Evolutionary conservation across 768 basidiomycete species (phyloP), one percentile per base, ranked within the genome.

Genomic region (Hypholoma sublateritium): DNA sequence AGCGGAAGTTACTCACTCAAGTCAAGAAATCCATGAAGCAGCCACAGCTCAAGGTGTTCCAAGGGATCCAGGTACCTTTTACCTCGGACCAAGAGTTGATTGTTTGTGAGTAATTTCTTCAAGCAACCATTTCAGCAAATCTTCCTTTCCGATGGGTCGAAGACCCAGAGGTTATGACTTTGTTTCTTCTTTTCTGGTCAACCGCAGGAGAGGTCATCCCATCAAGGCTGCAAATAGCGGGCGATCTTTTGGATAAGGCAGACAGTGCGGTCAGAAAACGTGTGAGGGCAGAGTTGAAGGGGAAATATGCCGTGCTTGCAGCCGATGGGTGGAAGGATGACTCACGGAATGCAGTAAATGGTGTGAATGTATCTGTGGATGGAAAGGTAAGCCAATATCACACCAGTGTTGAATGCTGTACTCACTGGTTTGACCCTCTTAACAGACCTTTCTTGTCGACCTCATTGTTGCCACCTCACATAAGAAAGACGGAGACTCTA

Each of bases 251-350:
- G 13, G 55, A 71, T 45, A 14, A 51, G 1, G 62, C 50, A 19
- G 22, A 50, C 39, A 13, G 7, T 6, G 34, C 14, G 1, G 63
- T 68, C 0, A 60, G 52, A 13, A 54, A 63, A 19, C 21, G 46
- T 3, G 6, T 70, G 48, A 57, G 61, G 37, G 16, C 2, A 14
- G 34, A n/a, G 0, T 37, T 69, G 24, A 11, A 47, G 7, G 57
- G 60, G 9, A 14, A 61, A 34, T 63, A 65, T 58, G 62, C 42
- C 7, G 60, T 64, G 2, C 21, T 65, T 4, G 46, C 55, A 37
- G 51, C 64, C 0, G 69, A 71, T 53, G 64, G 67, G 1, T 71
- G 70, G 69, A 71, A 71, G 45, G 66, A 70, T 17, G 55, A 65
- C 4, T 61, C 60, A 13, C 53, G 56, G 8, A 59, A 71, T 32